Conservation (phyloP, 129 eudicot genomes). For the Mikania micrantha region DNA sequence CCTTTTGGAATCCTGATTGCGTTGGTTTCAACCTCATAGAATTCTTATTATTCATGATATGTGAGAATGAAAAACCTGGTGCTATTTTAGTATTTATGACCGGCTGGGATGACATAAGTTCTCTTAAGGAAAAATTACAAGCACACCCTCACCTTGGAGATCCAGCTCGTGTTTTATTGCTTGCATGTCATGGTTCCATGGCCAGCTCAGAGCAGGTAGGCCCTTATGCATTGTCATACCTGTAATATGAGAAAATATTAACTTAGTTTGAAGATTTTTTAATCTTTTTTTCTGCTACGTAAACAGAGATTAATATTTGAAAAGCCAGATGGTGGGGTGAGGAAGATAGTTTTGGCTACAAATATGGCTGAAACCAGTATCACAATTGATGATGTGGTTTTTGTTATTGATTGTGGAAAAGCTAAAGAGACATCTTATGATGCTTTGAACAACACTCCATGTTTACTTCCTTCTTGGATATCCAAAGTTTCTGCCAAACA, state of each 20-base stretch:
- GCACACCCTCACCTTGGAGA: slow-evolving; percentile 71
- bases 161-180: slow-evolving; percentile 59
- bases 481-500: slow-evolving; percentile 93
- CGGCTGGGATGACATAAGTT: slow-evolving; percentile 96
- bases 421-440: slow-evolving; percentile 98
- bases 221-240: neutral
- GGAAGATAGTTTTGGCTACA: slow-evolving; percentile 92
- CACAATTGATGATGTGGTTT: slow-evolving; percentile 91
- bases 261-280: neutral
- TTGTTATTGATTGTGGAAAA: slow-evolving; percentile 94
- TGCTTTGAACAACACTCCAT: slow-evolving; percentile 91
- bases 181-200: slow-evolving; percentile 98
- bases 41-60: slow-evolving; percentile 58
- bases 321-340: slow-evolving; percentile 70
- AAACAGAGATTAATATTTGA: slow-evolving; percentile 76
- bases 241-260: neutral
- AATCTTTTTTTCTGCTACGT: slow-evolving; percentile 5
- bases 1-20: slow-evolving; percentile 96
- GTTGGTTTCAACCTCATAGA: slow-evolving; percentile 84
- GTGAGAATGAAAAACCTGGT: slow-evolving; percentile 65
- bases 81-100: slow-evolving; percentile 90
- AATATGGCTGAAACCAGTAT: slow-evolving; percentile 99
- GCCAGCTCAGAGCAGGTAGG: slow-evolving; percentile 89
- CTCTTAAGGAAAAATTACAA: slow-evolving; percentile 83
- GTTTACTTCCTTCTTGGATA: slow-evolving; percentile 95